These are phyloP conservation scores for Phaseolus lunatus DNA, from an alignment of 306 rosid species.

Conservation along the genomic window DNA sequence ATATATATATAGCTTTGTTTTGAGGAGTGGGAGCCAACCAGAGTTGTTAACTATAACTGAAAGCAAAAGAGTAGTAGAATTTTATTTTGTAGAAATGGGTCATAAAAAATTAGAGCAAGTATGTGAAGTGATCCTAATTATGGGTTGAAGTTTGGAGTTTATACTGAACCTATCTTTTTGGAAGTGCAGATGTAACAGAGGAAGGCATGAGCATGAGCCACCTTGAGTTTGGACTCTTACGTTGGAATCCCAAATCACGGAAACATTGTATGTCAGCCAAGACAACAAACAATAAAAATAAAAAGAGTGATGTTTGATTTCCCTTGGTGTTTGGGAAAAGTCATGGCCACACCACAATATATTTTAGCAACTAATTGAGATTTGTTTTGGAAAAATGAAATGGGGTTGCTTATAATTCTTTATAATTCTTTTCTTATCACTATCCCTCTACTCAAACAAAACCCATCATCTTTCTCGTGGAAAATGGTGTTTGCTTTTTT, in stretches of 20 bases:
- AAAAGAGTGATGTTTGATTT: not conserved
- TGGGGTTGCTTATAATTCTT: too few relatives aligned
- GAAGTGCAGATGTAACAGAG: slow-evolving; percentile 20
- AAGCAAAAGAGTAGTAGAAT: not conserved
- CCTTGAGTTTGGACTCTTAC: not conserved
- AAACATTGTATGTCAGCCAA: slow-evolving; percentile 14
- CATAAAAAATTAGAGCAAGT: not conserved
- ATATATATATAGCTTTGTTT: not conserved
- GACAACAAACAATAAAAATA: not conserved
- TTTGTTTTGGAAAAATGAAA: too few relatives aligned
- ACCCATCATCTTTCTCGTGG: not conserved
- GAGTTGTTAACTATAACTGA: not conserved
- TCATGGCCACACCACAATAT: not conserved
- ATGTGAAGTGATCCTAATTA: not conserved
- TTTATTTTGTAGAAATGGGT: not conserved
- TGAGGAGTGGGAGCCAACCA: slow-evolving; percentile 12
- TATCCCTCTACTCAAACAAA: not conserved
- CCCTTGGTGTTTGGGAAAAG: slow-evolving; percentile 21
- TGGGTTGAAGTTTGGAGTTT: slow-evolving; percentile 1
- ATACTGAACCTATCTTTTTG: slow-evolving; percentile 34
- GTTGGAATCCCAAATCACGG: slow-evolving; percentile 32
- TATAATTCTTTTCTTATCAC: too few relatives aligned
- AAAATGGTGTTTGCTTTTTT: not conserved
- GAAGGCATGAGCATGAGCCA: not conserved
- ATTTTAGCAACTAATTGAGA: too few relatives aligned